These are phyloP conservation scores for Kluyveromyces marxianus DNA, from an alignment of 1,139 yeast species.

Conservation along the genomic window DNA sequence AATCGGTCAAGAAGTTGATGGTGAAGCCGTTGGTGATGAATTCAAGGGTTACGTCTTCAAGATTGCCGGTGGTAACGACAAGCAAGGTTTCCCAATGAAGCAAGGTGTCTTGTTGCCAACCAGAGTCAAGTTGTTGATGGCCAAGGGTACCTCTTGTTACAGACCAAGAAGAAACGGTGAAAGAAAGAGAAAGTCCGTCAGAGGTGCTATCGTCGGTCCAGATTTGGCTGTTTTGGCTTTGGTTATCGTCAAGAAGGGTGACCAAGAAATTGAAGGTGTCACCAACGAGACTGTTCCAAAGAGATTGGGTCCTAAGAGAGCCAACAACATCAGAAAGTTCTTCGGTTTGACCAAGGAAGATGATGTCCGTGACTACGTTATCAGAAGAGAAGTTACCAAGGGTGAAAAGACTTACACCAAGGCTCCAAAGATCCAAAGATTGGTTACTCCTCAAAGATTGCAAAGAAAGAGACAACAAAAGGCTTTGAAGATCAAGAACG, in stretches of 20 bases:
- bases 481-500: constrained; percentile 90
- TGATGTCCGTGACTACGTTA: constrained; percentile 90
- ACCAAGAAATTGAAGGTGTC: constrained; percentile 87
- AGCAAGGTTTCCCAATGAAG: constrained; percentile 99
- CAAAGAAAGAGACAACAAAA: constrained; percentile 98
- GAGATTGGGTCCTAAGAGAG: constrained; percentile 99
- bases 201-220: constrained; percentile 98
- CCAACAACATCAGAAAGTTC: constrained; percentile 99
- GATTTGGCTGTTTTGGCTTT: constrained; percentile 94
- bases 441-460: constrained; percentile 97
- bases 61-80: constrained; percentile 99
- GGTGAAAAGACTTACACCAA: constrained; percentile 98
- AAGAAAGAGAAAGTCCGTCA: constrained; percentile 99
- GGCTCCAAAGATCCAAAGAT: constrained; percentile 99
- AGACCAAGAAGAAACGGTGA: constrained; percentile 99
- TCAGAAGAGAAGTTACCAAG: constrained; percentile 97
- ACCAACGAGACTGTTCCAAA: constrained; percentile 93
- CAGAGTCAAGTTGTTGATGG: constrained; percentile 94
- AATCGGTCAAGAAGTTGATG: constrained; percentile 99
- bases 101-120: constrained; percentile 99
- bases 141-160: constrained; percentile 97
- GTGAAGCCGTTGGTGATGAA: constrained; percentile 97
- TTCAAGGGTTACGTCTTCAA: constrained; percentile 99
- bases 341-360: constrained; percentile 97
- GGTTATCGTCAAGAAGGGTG: constrained; percentile 96